Evolutionary conservation across 768 basidiomycete species (phyloP).

Genomic region (Termitomyces sp.): DNA sequence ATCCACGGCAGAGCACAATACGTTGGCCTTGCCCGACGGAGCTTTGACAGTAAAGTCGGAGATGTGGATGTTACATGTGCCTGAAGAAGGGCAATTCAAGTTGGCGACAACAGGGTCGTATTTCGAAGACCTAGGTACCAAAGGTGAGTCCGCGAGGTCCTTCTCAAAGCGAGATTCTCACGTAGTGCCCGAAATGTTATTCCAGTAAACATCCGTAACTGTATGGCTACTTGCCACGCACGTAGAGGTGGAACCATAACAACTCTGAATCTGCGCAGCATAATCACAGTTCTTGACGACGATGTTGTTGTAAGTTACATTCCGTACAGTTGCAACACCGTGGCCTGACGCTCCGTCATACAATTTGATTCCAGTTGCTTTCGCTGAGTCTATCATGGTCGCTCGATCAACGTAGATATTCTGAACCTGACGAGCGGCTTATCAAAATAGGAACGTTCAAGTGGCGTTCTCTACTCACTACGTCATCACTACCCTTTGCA

Average conservation of each 20-base stretch:
- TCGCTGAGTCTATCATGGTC: constrained; percentile 24
- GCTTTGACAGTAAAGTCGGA: constrained; percentile 20
- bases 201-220: constrained; percentile 20
- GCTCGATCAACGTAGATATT: constrained; percentile 22
- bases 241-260: constrained; percentile 19
- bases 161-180: constrained; percentile 3
- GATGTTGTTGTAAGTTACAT: constrained; percentile 23
- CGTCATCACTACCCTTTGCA: constrained; percentile 14
- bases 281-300: constrained; percentile 25
- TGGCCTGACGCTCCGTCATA: constrained; percentile 22
- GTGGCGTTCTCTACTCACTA: constrained; percentile 1
- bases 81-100: constrained; percentile 19
- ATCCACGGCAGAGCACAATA: constrained; percentile 22
- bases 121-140: constrained; percentile 14
- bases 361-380: constrained; percentile 26
- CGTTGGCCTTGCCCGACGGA: constrained; percentile 18
- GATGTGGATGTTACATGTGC: constrained; percentile 20
- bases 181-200: constrained; percentile 23
- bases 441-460: neutral
- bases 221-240: constrained; percentile 19
- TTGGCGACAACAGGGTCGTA: constrained; percentile 21
- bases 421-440: constrained; percentile 11
- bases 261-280: constrained; percentile 25
- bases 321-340: constrained; percentile 23
- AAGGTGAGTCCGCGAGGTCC: neutral